A percentile compares a stretch with the other conserved stretches of the same genome.
Evolutionary conservation across 106 monocot species (phyloP).

Genomic region (Alisma plantagoaquatica): DNA sequence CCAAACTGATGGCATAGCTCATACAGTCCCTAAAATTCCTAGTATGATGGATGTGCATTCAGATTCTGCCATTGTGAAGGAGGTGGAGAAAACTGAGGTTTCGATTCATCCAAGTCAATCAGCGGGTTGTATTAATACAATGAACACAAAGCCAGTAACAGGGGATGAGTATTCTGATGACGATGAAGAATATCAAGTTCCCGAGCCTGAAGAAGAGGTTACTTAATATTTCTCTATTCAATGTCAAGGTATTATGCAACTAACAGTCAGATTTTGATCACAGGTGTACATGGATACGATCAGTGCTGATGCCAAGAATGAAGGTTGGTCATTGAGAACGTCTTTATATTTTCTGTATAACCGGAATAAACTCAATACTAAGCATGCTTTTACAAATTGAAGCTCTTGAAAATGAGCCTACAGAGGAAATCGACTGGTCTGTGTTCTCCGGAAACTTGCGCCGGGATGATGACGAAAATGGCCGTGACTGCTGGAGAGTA

Average conservation of each 20-base stretch:
- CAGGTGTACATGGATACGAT: not conserved
- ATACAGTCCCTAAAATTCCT: slow-evolving; percentile 41
- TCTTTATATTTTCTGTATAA: too few relatives aligned
- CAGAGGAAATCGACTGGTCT: slow-evolving; percentile 42
- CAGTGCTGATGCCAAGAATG: not conserved
- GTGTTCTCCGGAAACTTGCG: slow-evolving; percentile 54
- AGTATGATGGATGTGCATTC: slow-evolving; percentile 40
- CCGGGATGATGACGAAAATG: slow-evolving; percentile 49
- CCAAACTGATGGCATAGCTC: slow-evolving; percentile 63
- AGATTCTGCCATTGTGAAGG: too few relatives aligned
- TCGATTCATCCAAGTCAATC: slow-evolving; percentile 12
- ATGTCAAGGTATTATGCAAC: not conserved
- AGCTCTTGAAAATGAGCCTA: slow-evolving; percentile 25
- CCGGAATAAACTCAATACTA: too few relatives aligned
- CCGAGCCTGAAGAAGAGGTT: slow-evolving; percentile 43
- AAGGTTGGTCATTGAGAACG: too few relatives aligned
- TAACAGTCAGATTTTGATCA: not conserved
- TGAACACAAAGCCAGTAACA: slow-evolving; percentile 23
- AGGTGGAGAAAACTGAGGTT: too few relatives aligned
- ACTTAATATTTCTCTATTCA: not conserved
- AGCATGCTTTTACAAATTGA: slow-evolving; percentile 1
- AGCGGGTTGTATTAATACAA: slow-evolving; percentile 29
- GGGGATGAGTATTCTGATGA: slow-evolving; percentile 77
- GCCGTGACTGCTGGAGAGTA: slow-evolving; percentile 68
- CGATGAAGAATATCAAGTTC: slow-evolving; percentile 56